Evolutionary conservation across 2,329 filamentous ascomycete species (phyloP), one percentile per base, ranked within the genome.

Genomic region (Epichloe gansuensis): DNA sequence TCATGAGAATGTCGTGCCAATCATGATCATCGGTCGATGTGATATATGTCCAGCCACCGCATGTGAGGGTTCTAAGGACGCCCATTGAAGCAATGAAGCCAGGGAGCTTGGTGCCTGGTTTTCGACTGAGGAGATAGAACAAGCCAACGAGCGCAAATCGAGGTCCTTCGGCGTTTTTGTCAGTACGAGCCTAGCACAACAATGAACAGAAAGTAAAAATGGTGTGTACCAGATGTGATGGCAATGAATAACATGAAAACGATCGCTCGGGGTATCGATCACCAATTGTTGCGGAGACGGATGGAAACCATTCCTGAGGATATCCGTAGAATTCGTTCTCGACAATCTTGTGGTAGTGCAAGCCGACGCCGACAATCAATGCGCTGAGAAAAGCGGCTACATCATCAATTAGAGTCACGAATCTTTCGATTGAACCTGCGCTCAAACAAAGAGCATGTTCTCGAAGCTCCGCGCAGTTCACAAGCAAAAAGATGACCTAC

Each of bases 1-100:
- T 96, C 93, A 98, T 98, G 68, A 98, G 91, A 57, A 97, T 91
- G 65, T 98, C 93, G 68, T 98, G 93, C 91, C 90, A 97, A 69
- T 95, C 83, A 69, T 98, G 93, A 67, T 97, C 89, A 67, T 98
- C 93, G 44, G 93, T 98, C 56, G 93, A 97, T 28, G 93, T 98
- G 56, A 98, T 83, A 69, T 97, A 98, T 51, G 93, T 96, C 91
- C 93, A 98, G 54, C 93, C 93, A 61, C 91, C 93, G 65, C 93
- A 98, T 4, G 90, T 95, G 54, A 97, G 72, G 9, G 91, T 96
- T 61, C 93, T 83, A 64, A 97, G 85, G 50, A 96, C 60, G 52
- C 93, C 93, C 61, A 88, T 83, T 42, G 78, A 78, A 46, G 85
- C 85, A 56, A 97, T 78, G 57, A 93, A 83, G 65, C 88, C 90